Evolutionary conservation across 2,329 filamentous ascomycete species (phyloP), one percentile per base, ranked within the genome.

Genomic region (Xylaria sp.): DNA sequence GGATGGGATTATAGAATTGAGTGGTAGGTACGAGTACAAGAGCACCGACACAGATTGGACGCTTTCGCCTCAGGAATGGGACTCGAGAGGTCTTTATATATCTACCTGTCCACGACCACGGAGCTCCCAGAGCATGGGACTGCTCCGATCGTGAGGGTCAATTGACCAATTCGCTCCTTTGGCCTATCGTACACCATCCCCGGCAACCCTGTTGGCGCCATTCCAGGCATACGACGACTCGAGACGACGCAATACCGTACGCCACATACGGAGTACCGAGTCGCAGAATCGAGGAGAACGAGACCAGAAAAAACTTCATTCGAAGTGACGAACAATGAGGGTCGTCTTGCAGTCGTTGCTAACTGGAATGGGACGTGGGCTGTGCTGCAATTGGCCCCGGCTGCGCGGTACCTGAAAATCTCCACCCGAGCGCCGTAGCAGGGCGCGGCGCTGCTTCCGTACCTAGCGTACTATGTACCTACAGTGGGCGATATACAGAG

Each of bases 341-440:
- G 71, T 69, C 71, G 65, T 36, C 51, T 67, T 71, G 68, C 71
- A 71, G 63, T 73, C 64, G 68, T 22, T 45, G 39, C 67, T 71
- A 74, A 54, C 73, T 70, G 27, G 55, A 75, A 75, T 47, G 58
- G 73, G 73, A 61, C 61, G 69, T 65, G 69, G 71, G 70, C 73
- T 68, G 39, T 49, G 47, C 49, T 72, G 55, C 53, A 36, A 77
- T 77, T 77, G 75, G 74, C 70, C 69, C 64, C 59, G 66, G 63
- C 62, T 42, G 60, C 39, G 53, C 68, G 74, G 75, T 77, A 77
- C 75, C 75, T 77, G 74, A 75, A 65, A 62, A 68, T 66, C 69
- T 20, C 63, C 61, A 51, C 56, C 54, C 22, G 44, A 42, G 20
- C 53, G 51, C 39, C 31, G 44, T 38, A 25, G 22, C 22, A 39